These are phyloP conservation scores for Melampsora larici-populina DNA, from an alignment of 1,284 basidiomycete species.

Conservation along the genomic window DNA sequence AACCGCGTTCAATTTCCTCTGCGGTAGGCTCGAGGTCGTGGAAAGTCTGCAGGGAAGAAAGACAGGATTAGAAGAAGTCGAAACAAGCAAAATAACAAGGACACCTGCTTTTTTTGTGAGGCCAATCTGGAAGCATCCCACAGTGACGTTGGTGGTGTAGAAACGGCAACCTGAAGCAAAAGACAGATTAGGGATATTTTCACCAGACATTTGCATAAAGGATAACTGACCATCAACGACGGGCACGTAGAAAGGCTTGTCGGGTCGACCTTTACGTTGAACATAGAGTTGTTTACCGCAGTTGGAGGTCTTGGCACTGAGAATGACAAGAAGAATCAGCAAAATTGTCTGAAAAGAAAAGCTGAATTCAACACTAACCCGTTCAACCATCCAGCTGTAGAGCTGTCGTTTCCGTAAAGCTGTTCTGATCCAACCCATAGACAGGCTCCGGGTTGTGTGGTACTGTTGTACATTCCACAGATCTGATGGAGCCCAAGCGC, in stretches of 20 bases:
- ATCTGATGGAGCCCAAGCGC: background rate
- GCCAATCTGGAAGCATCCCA: conserved; percentile 9
- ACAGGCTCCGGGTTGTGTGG: conserved; percentile 1
- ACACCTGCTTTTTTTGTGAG: background rate
- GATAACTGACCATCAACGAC: background rate
- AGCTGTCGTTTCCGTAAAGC: background rate
- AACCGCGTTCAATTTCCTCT: background rate
- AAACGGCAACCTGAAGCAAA: background rate
- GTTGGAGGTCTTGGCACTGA: background rate
- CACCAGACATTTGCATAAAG: background rate
- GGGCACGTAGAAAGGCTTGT: background rate
- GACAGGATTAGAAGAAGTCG: background rate
- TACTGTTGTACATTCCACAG: conserved; percentile 13
- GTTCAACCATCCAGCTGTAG: background rate
- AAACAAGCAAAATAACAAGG: background rate
- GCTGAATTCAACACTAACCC: background rate
- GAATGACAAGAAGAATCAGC: background rate
- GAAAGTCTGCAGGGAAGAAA: background rate
- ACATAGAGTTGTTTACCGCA: conserved; percentile 2
- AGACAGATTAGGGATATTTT: no score
- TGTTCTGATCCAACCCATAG: conserved; percentile 8
- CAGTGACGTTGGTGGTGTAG: background rate
- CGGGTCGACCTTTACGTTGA: background rate
- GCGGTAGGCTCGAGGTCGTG: background rate
- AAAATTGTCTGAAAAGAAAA: no score